phyloP scores from a whole-genome alignment of 2,329 filamentous ascomycete species.

The Cytospora chrysosperma region DNA sequence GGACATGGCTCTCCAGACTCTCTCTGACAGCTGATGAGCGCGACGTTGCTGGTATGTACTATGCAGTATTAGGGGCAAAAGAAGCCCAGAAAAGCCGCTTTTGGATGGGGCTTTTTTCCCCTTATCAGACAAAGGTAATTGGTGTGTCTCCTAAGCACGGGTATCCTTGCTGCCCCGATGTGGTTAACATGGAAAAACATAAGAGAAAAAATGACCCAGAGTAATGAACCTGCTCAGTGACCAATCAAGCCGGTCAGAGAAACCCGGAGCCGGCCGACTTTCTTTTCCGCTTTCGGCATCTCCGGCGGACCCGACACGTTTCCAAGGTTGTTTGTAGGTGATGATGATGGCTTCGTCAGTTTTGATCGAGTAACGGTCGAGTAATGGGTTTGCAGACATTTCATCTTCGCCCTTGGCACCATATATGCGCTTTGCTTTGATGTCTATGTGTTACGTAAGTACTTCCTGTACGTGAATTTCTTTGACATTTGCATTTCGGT shows the following conservation, averaged over 20 bases:
- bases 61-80: slow-evolving; percentile 12
- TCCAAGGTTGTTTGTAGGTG: not conserved
- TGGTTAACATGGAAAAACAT: slow-evolving; percentile 5
- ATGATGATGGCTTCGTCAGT: slow-evolving; percentile 5
- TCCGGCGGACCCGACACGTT: not conserved
- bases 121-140: slow-evolving; percentile 8
- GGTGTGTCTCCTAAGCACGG: not conserved
- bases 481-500: too few species aligned
- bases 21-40: not conserved
- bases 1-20: too few species aligned
- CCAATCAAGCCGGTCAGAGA: not conserved
- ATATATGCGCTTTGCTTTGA: not conserved
- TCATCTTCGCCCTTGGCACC: not conserved
- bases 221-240: too few species aligned
- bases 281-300: slow-evolving; percentile 1
- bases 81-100: not conserved
- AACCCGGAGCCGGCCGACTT: not conserved
- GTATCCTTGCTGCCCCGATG: not conserved
- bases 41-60: too few species aligned
- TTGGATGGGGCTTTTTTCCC: not conserved
- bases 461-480: too few species aligned
- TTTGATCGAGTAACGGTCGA: slow-evolving; percentile 22
- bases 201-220: not conserved
- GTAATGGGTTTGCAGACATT: slow-evolving; percentile 13
- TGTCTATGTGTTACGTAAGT: too few species aligned